Conservation (phyloP, 2,329 filamentous ascomycete genomes). For the Magnaporthales sp. region DNA sequence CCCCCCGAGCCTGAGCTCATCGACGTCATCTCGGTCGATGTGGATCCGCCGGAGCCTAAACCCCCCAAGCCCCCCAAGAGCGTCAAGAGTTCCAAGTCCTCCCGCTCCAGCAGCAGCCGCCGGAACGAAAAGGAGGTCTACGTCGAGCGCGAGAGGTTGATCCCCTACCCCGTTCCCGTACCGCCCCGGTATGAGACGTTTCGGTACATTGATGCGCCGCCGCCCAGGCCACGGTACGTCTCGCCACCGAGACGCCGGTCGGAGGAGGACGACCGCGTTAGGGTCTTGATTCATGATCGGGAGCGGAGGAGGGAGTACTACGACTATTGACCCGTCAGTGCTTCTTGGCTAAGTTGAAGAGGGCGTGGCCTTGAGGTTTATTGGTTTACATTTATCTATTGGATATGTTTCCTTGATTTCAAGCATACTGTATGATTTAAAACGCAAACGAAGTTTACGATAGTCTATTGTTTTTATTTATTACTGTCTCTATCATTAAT, state of each 20-base stretch:
- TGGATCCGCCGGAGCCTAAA: conserved; percentile 20
- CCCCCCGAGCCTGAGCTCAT: conserved; percentile 19
- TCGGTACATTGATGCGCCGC: conserved; percentile 40
- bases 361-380: neutral
- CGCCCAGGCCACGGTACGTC: conserved; percentile 24
- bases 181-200: conserved; percentile 38
- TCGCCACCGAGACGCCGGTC: conserved; percentile 23
- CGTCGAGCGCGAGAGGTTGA: conserved; percentile 41
- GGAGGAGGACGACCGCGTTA: conserved; percentile 21
- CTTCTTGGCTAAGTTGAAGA: neutral
- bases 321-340: conserved; percentile 4
- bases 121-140: conserved; percentile 32
- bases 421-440: neutral
- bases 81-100: conserved; percentile 8
- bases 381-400: neutral
- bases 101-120: neutral
- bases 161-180: conserved; percentile 32
- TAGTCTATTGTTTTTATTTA: neutral
- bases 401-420: neutral
- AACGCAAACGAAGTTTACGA: neutral
- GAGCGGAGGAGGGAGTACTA: conserved; percentile 23
- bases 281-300: conserved; percentile 24
- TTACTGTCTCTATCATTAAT: neutral
- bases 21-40: conserved; percentile 33
- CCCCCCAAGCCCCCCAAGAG: conserved; percentile 12